Percentiles rank a stretch among this genome's conserved stretches.
Evolutionary conservation across 2,329 filamentous ascomycete genomes (phyloP).

Genomic region (Penicillium occitanis): DNA sequence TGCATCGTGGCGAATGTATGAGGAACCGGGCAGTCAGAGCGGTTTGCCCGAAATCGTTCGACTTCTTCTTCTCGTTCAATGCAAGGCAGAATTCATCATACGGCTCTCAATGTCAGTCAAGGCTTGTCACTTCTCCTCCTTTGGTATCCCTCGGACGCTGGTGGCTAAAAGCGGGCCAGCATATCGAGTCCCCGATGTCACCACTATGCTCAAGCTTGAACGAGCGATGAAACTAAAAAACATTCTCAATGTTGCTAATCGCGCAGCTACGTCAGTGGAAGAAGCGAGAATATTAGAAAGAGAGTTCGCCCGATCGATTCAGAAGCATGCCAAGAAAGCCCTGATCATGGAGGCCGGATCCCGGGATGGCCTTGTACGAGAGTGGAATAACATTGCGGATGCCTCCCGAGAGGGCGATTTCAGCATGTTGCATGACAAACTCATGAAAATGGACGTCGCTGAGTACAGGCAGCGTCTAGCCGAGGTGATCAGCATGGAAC

Average conservation of each 20-base stretch:
- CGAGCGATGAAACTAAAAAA: conserved; percentile 8
- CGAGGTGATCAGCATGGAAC: background rate
- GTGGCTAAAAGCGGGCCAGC: background rate
- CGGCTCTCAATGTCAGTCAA: conserved; percentile 7
- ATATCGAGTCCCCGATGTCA: conserved; percentile 4
- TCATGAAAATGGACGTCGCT: background rate
- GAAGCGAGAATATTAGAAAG: conserved; percentile 3
- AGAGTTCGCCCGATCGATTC: background rate
- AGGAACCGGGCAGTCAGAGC: conserved; percentile 14
- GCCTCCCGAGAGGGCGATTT: conserved; percentile 10
- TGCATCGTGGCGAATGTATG: conserved; percentile 16
- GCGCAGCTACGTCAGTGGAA: background rate
- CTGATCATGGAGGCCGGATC: conserved; percentile 11
- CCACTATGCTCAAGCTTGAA: conserved; percentile 7
- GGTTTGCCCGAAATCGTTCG: conserved; percentile 17
- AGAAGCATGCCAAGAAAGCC: conserved; percentile 7
- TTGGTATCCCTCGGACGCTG: conserved; percentile 11
- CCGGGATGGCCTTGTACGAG: background rate
- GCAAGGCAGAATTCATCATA: background rate
- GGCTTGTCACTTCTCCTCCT: background rate
- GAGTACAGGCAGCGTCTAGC: background rate
- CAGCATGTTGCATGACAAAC: conserved; percentile 12
- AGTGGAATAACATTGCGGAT: conserved; percentile 10
- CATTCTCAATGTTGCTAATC: conserved; percentile 6
- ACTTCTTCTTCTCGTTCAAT: conserved; percentile 4